Evolutionary conservation across 805 yeast species (phyloP), one percentile per base, ranked within the genome.

Genomic region (Spathaspora girioi): DNA sequence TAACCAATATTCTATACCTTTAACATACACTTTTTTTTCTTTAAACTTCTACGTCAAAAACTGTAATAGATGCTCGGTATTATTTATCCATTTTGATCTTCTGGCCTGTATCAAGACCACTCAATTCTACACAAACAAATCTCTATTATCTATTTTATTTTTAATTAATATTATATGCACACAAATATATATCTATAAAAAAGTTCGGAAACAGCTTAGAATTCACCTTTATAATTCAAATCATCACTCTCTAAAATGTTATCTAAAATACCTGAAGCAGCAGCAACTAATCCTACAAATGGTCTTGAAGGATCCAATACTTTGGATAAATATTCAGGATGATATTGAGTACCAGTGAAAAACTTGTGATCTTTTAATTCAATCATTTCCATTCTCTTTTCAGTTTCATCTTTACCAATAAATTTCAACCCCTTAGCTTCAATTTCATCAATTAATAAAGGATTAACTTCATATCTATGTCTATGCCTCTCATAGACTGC

Each of bases 401-500:
- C 88, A 45, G 82, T 71, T 66, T 92, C 97, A 71, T 94, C 99
- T 70, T 86, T 89, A 65, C 98, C 99, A 52, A 94, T 93, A 67
- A 92, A 94, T 59, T 77, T 76, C 69, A 96, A 79, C 17, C 98
- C 99, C 48, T 84, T 75, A 7, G 70, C 69, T 72, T 94, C 98
- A 55, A 93, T 80, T 43, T 75, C 70, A 15, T 72, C 75, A 56
- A 92, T 86, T 59, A 89, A 76, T 56, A 80, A 81, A 14, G 99
- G 99, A 72, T 92, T 93, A 61, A 94, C 89, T 72, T 94, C 99
- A 70, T 94, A 94, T 75, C 99, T 85, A 72, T 94, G 99, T 77
- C 99, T 87, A 71, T 94, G 99, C 80, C 99, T 89, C 77, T 94
- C 99, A 54, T 77, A 77, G 47, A 91, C 92, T 45, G 79, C 73